Evolutionary conservation across 345 rosid genomes (phyloP), one percentile per base, ranked within the genome.

Genomic region (Lumnitzera racemosa): DNA sequence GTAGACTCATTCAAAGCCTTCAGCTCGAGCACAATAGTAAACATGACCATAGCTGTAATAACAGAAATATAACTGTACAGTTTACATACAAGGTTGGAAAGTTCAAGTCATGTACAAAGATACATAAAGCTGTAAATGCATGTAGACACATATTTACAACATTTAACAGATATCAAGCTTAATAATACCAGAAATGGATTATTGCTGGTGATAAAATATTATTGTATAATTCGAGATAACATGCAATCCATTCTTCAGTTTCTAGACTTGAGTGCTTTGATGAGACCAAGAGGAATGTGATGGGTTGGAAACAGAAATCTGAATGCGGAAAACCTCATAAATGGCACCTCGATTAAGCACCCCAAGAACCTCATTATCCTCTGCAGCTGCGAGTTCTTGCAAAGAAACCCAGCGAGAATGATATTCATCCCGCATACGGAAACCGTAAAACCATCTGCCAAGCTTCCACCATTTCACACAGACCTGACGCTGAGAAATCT

Each of bases 401-500:
- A 16, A 29, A 27, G 53, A 23, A 0, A 55, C 69, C 4, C 50
- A 17, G 46, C 12, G 12, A 49, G 43, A 20, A 12, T 47, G 43
- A 41, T 47, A 60, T 50, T 58, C 25, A 46, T 27, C 46, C 51
- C 56, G 41, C 12, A 7, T 24, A 43, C 46, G 15, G 24, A 49
- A 80, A 55, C 86, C 84, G 36, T 61, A 61, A n/a, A 77, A 80
- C 84, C 83, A 80, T 70, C 87, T 69, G 5, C 86, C 87, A 9
- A 79, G 73, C 75, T 82, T 82, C 80, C 83, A 82, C 92, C 90
- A 89, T 72, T 69, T 81, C 62, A 86, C 76, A 64, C 83, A 73
- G 57, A 86, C 76, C 58, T 72, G 66, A 47, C 81, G 78, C 61
- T 84, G 80, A 13, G 80, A 53, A 66, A 89, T 76, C 66, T 75